Percentiles rank a stretch among this genome's conserved stretches.
Evolutionary conservation across 129 eudicot species (phyloP).

Genomic region (Pittosporum tobira): DNA sequence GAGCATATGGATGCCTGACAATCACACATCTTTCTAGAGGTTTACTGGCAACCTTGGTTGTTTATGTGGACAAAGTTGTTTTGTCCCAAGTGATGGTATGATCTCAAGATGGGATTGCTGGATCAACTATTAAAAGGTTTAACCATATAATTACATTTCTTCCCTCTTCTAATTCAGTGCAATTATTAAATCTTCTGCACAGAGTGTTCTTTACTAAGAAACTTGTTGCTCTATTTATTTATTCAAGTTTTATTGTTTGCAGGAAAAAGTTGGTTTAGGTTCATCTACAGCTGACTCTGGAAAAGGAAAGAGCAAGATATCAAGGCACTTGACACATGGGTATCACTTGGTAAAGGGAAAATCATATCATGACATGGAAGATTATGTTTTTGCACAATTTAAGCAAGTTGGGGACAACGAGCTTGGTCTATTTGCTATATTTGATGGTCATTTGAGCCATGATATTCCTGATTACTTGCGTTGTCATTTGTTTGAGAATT

Average conservation of each 20-base stretch:
- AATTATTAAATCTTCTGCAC: too few species aligned
- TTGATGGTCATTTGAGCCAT: constrained; percentile 77
- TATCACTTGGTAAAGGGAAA: constrained; percentile 77
- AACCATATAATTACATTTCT: too few species aligned
- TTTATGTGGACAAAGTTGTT: too few species aligned
- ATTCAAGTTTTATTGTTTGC: constrained; percentile 5
- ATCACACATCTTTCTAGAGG: too few species aligned
- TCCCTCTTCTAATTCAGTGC: too few species aligned
- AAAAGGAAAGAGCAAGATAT: constrained; percentile 58
- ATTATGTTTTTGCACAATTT: constrained; percentile 68
- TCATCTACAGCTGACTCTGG: constrained; percentile 41
- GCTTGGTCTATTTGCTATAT: constrained; percentile 76
- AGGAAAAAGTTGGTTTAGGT: constrained; percentile 56
- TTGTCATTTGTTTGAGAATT: constrained; percentile 64
- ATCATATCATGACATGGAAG: constrained; percentile 69
- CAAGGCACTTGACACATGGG: constrained; percentile 54
- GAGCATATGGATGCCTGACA: too few species aligned
- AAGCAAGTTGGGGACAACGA: constrained; percentile 76
- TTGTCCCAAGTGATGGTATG: too few species aligned
- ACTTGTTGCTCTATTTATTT: background rate
- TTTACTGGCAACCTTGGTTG: too few species aligned
- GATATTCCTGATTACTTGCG: constrained; percentile 66
- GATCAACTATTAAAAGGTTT: too few species aligned
- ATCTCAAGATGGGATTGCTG: too few species aligned
- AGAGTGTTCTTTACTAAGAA: too few species aligned